Conservation (phyloP, 1,139 yeast genomes). For the Debaryomyces nepalensis region DNA sequence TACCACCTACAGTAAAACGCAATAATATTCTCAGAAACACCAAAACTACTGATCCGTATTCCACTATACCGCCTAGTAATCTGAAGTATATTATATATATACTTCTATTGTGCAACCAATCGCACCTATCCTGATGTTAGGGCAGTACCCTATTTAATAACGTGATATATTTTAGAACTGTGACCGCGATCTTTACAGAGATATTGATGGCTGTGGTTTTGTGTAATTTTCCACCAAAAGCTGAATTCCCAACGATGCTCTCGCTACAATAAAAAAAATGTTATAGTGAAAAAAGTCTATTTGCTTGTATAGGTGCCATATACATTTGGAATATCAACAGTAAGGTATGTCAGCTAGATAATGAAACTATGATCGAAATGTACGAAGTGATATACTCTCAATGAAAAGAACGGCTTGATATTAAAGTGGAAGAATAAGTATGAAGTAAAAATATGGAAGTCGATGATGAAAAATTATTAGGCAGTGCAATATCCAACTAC, state of each 20-base stretch:
- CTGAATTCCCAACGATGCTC: slow-evolving; percentile 10
- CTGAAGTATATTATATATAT: too few species aligned
- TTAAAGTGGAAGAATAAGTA: not conserved
- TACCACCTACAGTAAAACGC: too few species aligned
- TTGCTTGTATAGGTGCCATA: slow-evolving; percentile 16
- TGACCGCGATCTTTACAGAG: slow-evolving; percentile 3
- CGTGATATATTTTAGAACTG: not conserved
- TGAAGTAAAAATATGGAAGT: not conserved
- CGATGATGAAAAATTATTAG: not conserved
- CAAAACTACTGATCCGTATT: too few species aligned
- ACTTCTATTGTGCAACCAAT: too few species aligned
- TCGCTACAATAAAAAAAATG: slow-evolving; percentile 14
- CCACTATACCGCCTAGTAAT: too few species aligned
- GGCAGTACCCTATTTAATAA: slow-evolving; percentile 10
- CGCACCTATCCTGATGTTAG: slow-evolving; percentile 10
- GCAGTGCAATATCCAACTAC: too few species aligned
- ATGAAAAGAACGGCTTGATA: not conserved
- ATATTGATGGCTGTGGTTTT: slow-evolving; percentile 1
- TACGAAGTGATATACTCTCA: not conserved
- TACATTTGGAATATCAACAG: slow-evolving; percentile 21
- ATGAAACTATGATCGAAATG: not conserved
- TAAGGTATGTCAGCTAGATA: slow-evolving; percentile 18
- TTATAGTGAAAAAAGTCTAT: slow-evolving; percentile 15
- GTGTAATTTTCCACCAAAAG: slow-evolving; percentile 11
- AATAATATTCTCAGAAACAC: too few species aligned